Evolutionary conservation across 2,329 filamentous ascomycete genomes (phyloP), one percentile per base, ranked within the genome.

Genomic region (Ophiostoma quercus): DNA sequence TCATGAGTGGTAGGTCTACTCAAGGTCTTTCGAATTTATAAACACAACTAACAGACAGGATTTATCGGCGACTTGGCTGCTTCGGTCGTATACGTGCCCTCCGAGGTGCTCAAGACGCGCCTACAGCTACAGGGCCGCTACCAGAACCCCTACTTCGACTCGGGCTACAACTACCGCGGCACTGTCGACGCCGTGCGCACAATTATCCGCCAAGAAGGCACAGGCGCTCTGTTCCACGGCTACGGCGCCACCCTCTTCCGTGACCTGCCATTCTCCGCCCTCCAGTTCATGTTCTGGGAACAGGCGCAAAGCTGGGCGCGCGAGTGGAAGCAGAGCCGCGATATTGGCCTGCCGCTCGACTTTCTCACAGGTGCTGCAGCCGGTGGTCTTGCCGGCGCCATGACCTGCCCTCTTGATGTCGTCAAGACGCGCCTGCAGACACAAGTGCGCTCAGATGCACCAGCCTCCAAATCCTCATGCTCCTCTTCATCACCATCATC

Each of bases 271-370:
- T 99, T 97, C 77, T 98, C 94, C 0, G 95, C 95, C 0, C 82
- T 99, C 12, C 95, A 99, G 77, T 98, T 99, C 79, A 94, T 96
- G 76, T 97, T 99, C 78, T 99, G 97, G 82, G 95, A 99, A 79
- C 92, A 98, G 79, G 94, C 94, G 77, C 92, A 94, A 76, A 87
- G 84, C 65, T 87, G 92, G 84, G 94, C 95, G 0, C 90, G 90
- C 76, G 79, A 87, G 68, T 96, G 90, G 84, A 89, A 91, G 76
- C 87, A 90, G 43, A 90, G 89, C 72, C 87, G 90, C 70, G 92
- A 97, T 71, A 96, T 99, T 68, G 95, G 95, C 0, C 80, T 96
- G 43, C 85, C 88, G 0, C 79, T 98, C 51, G 95, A 99, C 78
- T 90, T 98, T 32, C 79, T 96, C 16, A 99, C 95, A 0, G 95